A percentile compares a stretch with the other conserved stretches of the same genome.
Evolutionary conservation across 495 filamentous ascomycete species (phyloP).

Genomic region (Annulohypoxylon bovei): DNA sequence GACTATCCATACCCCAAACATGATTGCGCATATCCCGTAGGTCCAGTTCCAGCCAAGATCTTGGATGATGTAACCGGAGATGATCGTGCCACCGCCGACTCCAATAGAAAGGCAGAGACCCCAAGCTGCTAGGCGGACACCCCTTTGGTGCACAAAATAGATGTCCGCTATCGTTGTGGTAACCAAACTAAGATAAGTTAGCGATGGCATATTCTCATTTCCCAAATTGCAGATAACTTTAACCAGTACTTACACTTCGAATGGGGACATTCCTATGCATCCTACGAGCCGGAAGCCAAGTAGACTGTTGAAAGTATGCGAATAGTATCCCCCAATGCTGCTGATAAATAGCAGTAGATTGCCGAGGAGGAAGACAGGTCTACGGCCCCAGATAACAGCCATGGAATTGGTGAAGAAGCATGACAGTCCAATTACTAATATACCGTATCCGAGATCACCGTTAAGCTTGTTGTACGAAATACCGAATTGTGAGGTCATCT

Average conservation of each 20-base stretch:
- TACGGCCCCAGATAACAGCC: conserved; percentile 66
- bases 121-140: conserved; percentile 42
- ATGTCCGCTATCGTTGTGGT: conserved; percentile 58
- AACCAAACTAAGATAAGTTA: conserved; percentile 44
- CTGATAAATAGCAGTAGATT: conserved; percentile 62
- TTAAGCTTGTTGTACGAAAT: conserved; percentile 54
- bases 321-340: conserved; percentile 58
- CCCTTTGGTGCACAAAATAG: conserved; percentile 60
- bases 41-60: conserved; percentile 48
- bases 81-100: conserved; percentile 42
- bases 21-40: conserved; percentile 45
- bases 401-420: conserved; percentile 65
- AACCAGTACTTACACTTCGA: conserved; percentile 50
- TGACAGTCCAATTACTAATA: conserved; percentile 62
- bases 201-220: neutral
- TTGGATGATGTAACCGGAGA: conserved; percentile 48
- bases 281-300: conserved; percentile 51
- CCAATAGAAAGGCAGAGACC: conserved; percentile 42
- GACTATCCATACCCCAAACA: conserved; percentile 44
- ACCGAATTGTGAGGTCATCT: conserved; percentile 50
- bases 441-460: conserved; percentile 56
- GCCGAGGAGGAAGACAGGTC: conserved; percentile 65
- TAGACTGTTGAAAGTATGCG: conserved; percentile 54
- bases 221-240: neutral
- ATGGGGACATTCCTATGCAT: conserved; percentile 60